Evolutionary conservation across 2,329 filamentous ascomycete genomes (phyloP).

Genomic region (Talaromyces sp.): DNA sequence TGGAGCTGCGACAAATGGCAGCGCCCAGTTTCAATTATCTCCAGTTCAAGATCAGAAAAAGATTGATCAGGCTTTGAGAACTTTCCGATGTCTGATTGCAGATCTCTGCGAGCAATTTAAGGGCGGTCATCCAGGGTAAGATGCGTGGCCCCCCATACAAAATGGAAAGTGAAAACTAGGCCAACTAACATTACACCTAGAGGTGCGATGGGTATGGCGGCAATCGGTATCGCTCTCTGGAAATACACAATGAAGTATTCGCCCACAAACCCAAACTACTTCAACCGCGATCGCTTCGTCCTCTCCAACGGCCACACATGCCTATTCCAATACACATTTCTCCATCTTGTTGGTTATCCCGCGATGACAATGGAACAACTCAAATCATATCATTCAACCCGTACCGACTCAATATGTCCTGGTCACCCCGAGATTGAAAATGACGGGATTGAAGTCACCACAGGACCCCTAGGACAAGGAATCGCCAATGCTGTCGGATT

Average conservation of each 20-base stretch:
- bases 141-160: neutral
- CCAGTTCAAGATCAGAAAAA: conserved; percentile 1
- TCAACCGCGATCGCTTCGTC: conserved; percentile 62
- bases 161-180: neutral
- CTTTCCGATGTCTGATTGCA: conserved; percentile 62
- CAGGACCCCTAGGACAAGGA: conserved; percentile 56
- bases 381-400: conserved; percentile 52
- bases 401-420: conserved; percentile 51
- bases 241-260: conserved; percentile 62
- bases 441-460: conserved; percentile 56
- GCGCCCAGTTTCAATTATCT: neutral
- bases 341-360: conserved; percentile 54
- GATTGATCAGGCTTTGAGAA: conserved; percentile 54
- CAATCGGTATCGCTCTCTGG: conserved; percentile 58
- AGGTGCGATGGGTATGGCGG: conserved; percentile 54
- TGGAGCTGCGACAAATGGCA: neutral
- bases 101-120: conserved; percentile 69
- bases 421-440: conserved; percentile 52
- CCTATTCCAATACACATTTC: conserved; percentile 54
- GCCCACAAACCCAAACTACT: conserved; percentile 53
- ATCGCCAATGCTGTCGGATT: conserved; percentile 58
- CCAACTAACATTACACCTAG: conserved; percentile 25
- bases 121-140: conserved; percentile 65
- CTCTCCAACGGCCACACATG: conserved; percentile 60
- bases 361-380: conserved; percentile 57